Conservation (phyloP, 2,329 filamentous ascomycete genomes). For the Exophiala viscosa region DNA sequence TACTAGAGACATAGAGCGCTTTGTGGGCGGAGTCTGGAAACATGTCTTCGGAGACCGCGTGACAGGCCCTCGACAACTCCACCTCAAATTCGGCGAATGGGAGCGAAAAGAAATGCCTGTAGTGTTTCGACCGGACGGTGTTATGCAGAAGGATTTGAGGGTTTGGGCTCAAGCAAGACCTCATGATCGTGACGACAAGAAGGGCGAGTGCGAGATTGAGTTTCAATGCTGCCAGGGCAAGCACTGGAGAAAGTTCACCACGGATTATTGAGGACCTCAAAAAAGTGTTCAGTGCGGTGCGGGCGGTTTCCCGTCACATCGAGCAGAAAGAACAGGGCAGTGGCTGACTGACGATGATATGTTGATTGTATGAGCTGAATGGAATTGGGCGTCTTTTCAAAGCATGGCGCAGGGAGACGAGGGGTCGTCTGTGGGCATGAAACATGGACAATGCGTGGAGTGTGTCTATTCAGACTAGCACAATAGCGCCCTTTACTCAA, state of each 20-base stretch:
- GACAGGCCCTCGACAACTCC: conserved; percentile 12
- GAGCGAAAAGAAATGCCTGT: conserved; percentile 7
- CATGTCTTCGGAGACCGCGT: conserved; percentile 15
- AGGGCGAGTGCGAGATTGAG: conserved; percentile 10
- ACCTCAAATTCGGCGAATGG: conserved; percentile 27
- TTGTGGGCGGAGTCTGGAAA: conserved; percentile 16
- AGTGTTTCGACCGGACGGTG: neutral
- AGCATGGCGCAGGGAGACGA: too few relatives aligned
- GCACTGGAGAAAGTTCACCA: conserved; percentile 11
- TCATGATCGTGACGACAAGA: conserved; percentile 20
- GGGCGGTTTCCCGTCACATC: too few relatives aligned
- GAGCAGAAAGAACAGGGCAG: too few relatives aligned
- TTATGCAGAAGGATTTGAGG: conserved; percentile 5
- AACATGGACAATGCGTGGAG: too few relatives aligned
- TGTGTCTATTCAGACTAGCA: too few relatives aligned
- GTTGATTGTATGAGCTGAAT: too few relatives aligned
- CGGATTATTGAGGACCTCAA: neutral
- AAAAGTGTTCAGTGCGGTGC: too few relatives aligned
- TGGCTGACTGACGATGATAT: too few relatives aligned
- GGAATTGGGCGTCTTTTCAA: too few relatives aligned
- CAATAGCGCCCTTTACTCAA: too few relatives aligned
- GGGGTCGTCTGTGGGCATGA: too few relatives aligned
- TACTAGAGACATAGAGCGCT: conserved; percentile 7
- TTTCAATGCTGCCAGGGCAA: conserved; percentile 17
- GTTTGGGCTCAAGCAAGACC: conserved; percentile 15